A percentile compares a stretch with the other conserved stretches of the same genome.
phyloP scores from a whole-genome alignment of 305 asterid species.

The Coffea humblotiana region DNA sequence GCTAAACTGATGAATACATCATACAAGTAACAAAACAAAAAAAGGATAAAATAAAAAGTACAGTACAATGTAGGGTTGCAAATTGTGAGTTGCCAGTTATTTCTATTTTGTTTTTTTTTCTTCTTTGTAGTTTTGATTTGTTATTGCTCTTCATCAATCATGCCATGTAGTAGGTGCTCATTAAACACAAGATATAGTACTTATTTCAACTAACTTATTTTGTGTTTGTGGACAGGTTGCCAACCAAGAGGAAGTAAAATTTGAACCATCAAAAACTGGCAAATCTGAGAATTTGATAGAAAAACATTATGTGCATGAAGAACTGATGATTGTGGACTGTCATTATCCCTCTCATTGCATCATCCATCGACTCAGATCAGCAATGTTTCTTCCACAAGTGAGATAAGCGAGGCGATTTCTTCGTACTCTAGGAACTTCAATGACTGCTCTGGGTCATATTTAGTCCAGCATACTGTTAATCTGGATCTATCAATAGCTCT shows the following conservation, averaged over 20 bases:
- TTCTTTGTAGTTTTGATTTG: not conserved
- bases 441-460: slow-evolving; percentile 8
- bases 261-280: not conserved
- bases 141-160: not conserved
- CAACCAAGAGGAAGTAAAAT: not conserved
- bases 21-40: too few species aligned
- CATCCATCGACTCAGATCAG: slow-evolving; percentile 26
- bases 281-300: slow-evolving; percentile 9
- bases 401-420: slow-evolving; percentile 28
- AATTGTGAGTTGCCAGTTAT: too few species aligned
- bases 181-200: not conserved
- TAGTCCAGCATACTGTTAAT: slow-evolving; percentile 6
- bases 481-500: slow-evolving; percentile 35
- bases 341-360: slow-evolving; percentile 33
- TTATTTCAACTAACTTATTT: not conserved
- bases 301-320: not conserved
- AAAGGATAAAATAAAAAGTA: too few species aligned
- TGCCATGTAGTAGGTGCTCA: not conserved
- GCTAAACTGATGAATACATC: too few species aligned
- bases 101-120: not conserved
- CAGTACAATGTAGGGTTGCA: too few species aligned
- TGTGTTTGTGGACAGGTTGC: not conserved
- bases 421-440: slow-evolving; percentile 13
- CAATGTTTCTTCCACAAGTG: slow-evolving; percentile 27
- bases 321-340: slow-evolving; percentile 19